These are phyloP conservation scores for Blepharisma undulans DNA, from an alignment of 169 alveolate genomes.

Conservation along the genomic window DNA sequence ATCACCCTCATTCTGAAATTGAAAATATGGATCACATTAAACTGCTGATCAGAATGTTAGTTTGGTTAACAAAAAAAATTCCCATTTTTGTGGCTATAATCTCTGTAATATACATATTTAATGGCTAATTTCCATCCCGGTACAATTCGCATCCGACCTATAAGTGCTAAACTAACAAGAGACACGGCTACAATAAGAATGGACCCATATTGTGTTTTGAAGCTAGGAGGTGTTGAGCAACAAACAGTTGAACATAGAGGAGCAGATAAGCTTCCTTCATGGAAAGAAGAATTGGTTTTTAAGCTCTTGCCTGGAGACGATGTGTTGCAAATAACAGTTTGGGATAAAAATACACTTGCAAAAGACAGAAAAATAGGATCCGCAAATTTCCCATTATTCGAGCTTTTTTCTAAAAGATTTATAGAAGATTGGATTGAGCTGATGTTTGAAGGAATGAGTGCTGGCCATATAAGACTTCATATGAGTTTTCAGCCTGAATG, in stretches of 20 bases:
- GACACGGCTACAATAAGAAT: conserved; percentile 46
- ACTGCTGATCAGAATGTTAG: not conserved
- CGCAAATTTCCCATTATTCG: not conserved
- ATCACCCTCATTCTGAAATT: not conserved
- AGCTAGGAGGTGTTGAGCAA: not conserved
- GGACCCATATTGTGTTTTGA: conserved; percentile 53
- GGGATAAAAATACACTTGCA: conserved; percentile 30
- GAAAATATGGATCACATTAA: not conserved
- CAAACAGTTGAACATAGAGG: conserved; percentile 42
- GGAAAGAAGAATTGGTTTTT: conserved; percentile 44
- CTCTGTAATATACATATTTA: not conserved
- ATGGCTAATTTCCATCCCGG: not conserved
- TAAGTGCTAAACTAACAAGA: conserved; percentile 32
- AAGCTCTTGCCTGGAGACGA: not conserved
- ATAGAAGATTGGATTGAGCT: conserved; percentile 46
- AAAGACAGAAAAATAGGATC: conserved; percentile 26
- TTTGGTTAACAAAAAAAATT: not conserved
- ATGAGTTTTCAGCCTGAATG: not conserved
- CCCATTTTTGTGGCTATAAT: not conserved
- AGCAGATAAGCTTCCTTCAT: conserved; percentile 55
- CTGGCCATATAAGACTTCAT: conserved; percentile 36
- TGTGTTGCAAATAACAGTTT: not conserved
- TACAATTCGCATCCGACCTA: not conserved
- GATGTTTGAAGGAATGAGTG: conserved; percentile 47
- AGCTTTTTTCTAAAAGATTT: not conserved